Base-by-base conservation (phyloP, 352 stramenopile genomes). In the Discostella stelligera region DNA sequence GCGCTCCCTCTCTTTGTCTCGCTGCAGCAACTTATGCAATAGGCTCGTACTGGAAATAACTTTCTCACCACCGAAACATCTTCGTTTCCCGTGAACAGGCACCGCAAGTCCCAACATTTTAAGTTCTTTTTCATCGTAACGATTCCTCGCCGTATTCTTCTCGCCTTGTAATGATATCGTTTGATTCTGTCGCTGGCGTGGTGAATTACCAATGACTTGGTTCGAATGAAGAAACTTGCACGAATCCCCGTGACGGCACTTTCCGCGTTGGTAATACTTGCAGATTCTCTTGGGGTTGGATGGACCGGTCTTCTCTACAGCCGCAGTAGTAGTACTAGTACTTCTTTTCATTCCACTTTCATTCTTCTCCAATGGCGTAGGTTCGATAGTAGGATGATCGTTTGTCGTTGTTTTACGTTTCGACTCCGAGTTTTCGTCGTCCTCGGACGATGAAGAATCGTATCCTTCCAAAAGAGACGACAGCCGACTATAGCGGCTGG, bases 401-500 rank as follows among this genome's bases (percentile, higher is more conserved):
- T n/a, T n/a, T n/a, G 16, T 37, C 39, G n/a, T 21, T 32, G 20
- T 25, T 25, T 56, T 56, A 30, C 7, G 3, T 39, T 52, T 69
- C 14, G 25, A 37, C 49, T 46, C 16, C 18, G 44, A n/a, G 32
- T 65, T 53, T 68, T 72, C 62, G 21, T 84, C 82, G 21, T 84
- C 82, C 55, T 80, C 66, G 18, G 71, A 80, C 18, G 86, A 86
- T 8, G 84, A 90, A 4, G 84, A 89, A 56, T 80, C 85, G 72
- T 93, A 93, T 27, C 88, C 88, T 49, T 59, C 79, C 41, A 93
- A 64, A 18, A 93, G 59, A 4, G 80, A 87, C 7, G 76, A 81
- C 11, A 91, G 54, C 10, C 55, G 70, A 23, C 44, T 54, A 59
- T 65, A 21, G n/a, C 20, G 39, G n/a, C 48, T 32, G 49, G 5